Evolutionary conservation across 192 early-diverging fungal genomes (phyloP).

Genomic region (Rhizophagus clarus): DNA sequence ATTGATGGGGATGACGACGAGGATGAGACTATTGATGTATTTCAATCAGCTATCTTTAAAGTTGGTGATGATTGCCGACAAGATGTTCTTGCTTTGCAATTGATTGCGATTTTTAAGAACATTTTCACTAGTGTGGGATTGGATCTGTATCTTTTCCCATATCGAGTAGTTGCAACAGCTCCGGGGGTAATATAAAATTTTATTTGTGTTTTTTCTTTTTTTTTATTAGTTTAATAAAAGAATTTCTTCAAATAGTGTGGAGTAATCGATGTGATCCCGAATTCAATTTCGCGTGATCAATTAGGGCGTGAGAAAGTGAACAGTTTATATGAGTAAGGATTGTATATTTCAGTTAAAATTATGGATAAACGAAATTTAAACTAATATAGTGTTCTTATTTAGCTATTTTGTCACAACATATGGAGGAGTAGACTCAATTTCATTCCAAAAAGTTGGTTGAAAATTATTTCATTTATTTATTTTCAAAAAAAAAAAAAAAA

Average conservation of each 20-base stretch:
- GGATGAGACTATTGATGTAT: conserved; percentile 50
- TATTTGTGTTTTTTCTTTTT: background rate
- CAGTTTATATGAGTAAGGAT: conserved; percentile 73
- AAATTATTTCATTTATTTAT: background rate
- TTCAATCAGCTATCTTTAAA: conserved; percentile 97
- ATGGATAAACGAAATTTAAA: too few species aligned
- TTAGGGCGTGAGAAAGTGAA: conserved; percentile 99
- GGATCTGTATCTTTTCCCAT: conserved; percentile 96
- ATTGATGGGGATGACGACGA: conserved; percentile 41
- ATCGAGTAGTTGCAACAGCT: conserved; percentile 95
- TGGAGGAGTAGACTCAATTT: conserved; percentile 84
- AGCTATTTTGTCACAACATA: conserved; percentile 90
- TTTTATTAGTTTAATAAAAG: conserved; percentile 18
- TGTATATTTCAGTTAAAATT: too few species aligned
- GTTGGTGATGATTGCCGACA: conserved; percentile 99
- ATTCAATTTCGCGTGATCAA: conserved; percentile 95
- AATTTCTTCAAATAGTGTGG: conserved; percentile 62
- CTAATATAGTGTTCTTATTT: background rate
- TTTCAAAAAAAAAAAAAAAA: background rate
- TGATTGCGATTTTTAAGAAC: conserved; percentile 97
- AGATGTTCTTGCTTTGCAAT: conserved; percentile 95
- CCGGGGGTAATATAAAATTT: conserved; percentile 67
- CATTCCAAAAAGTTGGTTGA: conserved; percentile 67
- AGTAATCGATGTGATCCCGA: conserved; percentile 98
- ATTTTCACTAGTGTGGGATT: conserved; percentile 89